phyloP scores from a whole-genome alignment of 2,329 filamentous ascomycete genomes.

The Epichloe elymi region DNA sequence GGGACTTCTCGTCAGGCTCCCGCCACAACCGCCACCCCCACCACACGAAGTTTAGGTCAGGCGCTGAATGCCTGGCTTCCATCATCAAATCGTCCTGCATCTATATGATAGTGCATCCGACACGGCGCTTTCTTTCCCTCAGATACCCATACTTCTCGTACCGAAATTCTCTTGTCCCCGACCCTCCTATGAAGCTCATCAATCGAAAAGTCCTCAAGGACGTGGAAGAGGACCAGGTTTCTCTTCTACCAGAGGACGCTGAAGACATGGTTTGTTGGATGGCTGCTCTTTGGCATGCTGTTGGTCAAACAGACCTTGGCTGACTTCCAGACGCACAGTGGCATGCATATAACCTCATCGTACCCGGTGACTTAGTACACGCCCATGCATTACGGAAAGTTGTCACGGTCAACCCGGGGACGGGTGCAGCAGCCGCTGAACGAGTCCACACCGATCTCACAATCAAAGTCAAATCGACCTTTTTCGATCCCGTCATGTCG shows the following conservation, averaged over 20 bases:
- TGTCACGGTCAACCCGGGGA: slow-evolving; percentile 33
- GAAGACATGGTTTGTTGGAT: slow-evolving; percentile 30
- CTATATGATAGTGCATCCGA: background rate
- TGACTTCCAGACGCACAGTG: slow-evolving; percentile 24
- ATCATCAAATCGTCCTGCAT: background rate
- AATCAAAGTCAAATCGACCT: slow-evolving; percentile 42
- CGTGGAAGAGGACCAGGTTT: slow-evolving; percentile 28
- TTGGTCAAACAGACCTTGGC: slow-evolving; percentile 1
- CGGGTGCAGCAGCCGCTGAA: slow-evolving; percentile 33
- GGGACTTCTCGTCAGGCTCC: background rate
- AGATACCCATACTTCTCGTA: background rate
- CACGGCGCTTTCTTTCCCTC: background rate
- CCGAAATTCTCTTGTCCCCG: background rate
- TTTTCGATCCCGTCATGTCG: slow-evolving; percentile 43
- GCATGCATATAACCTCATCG: slow-evolving; percentile 50
- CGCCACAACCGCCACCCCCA: slow-evolving; percentile 6
- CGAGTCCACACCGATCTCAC: slow-evolving; percentile 45
- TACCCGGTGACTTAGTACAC: slow-evolving; percentile 37
- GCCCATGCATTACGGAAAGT: slow-evolving; percentile 46
- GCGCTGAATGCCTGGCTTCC: background rate
- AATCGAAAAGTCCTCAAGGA: slow-evolving; percentile 23
- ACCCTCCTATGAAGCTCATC: slow-evolving; percentile 26
- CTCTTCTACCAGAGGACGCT: slow-evolving; percentile 30
- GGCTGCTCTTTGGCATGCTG: background rate
- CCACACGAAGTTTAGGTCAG: background rate